phyloP scores from a whole-genome alignment of 78 protist genomes.

The Tieghemostelium lacteum region DNA sequence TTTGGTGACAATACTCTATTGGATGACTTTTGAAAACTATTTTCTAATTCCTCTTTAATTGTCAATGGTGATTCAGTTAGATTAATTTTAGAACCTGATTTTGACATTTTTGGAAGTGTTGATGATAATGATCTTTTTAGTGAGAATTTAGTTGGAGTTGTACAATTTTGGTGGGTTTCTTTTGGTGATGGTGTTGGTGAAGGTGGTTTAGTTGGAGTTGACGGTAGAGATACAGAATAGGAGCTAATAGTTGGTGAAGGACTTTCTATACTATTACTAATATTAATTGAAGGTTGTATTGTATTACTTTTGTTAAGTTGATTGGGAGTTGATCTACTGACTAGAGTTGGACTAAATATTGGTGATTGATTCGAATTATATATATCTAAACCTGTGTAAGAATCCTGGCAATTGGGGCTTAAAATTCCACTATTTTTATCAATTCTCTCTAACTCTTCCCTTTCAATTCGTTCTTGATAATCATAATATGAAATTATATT shows the following conservation, averaged over 20 bases:
- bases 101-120: background rate
- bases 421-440: constrained; percentile 17
- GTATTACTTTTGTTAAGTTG: no score
- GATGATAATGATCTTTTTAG: background rate
- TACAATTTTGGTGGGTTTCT: background rate
- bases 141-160: background rate
- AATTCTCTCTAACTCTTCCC: constrained; percentile 18
- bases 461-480: constrained; percentile 37
- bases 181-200: background rate
- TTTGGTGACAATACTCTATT: constrained; percentile 12
- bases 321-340: background rate
- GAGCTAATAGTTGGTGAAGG: background rate
- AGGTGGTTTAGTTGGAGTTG: background rate
- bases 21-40: background rate
- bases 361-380: background rate
- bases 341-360: background rate
- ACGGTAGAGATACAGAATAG: background rate
- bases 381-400: background rate
- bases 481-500: constrained; percentile 12
- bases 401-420: background rate
- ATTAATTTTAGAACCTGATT: background rate
- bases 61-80: no score
- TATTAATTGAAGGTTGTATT: background rate
- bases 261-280: background rate
- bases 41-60: no score